Conservation (phyloP, 1,284 basidiomycete species). For the Malassezia furfur region DNA sequence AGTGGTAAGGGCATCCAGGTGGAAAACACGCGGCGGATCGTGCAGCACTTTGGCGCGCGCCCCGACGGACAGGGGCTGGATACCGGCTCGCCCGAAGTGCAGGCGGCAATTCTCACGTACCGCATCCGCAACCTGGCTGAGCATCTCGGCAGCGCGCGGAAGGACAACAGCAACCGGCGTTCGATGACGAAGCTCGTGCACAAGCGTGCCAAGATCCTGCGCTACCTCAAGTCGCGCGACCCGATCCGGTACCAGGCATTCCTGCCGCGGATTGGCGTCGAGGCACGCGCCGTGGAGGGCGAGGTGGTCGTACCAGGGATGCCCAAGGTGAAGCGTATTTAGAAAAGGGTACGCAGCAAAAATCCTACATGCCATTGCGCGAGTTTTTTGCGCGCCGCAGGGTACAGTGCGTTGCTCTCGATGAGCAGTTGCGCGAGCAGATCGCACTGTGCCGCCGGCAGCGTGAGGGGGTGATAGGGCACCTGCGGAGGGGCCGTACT, state of each 20-base stretch:
- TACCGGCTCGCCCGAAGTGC: conserved; percentile 73
- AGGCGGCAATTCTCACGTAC: conserved; percentile 77
- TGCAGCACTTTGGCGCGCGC: conserved; percentile 63
- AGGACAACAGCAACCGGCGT: conserved; percentile 69
- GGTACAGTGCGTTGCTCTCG: conserved; percentile 1
- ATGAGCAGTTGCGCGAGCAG: neutral
- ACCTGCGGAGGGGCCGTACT: neutral
- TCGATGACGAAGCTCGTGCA: conserved; percentile 67
- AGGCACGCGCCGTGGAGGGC: conserved; percentile 73
- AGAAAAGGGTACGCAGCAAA: conserved; percentile 11
- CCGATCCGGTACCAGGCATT: conserved; percentile 65
- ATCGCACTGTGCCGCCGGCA: neutral
- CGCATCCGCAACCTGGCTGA: conserved; percentile 71
- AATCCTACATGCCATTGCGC: conserved; percentile 15
- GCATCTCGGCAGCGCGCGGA: conserved; percentile 62
- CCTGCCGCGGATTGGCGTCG: conserved; percentile 66
- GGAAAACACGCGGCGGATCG: conserved; percentile 72
- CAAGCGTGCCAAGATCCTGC: conserved; percentile 69
- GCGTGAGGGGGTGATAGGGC: neutral
- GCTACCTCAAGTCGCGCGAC: conserved; percentile 64
- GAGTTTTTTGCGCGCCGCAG: neutral
- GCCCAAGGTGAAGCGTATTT: conserved; percentile 26
- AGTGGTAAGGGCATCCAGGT: conserved; percentile 71
- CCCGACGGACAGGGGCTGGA: conserved; percentile 57
- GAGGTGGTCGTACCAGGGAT: conserved; percentile 56